A percentile compares a stretch with the other conserved stretches of the same genome.
Conservation (phyloP, 2,329 filamentous ascomycete genomes). For the Claviceps sp. region DNA sequence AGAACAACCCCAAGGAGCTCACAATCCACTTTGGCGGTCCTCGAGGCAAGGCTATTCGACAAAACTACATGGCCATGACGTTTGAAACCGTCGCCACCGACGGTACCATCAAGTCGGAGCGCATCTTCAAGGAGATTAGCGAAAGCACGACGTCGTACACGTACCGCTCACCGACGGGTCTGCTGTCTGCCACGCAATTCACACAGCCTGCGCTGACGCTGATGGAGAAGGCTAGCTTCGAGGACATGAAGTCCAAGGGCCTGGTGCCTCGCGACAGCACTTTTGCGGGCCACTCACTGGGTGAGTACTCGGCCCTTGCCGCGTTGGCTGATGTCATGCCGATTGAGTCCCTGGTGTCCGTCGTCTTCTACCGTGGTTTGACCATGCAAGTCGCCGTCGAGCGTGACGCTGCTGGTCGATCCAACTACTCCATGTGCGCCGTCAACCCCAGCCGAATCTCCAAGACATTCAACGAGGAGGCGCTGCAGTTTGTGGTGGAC, state of each 20-base stretch:
- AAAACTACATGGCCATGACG: slow-evolving; percentile 99
- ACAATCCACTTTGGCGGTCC: slow-evolving; percentile 97
- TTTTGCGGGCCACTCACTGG: slow-evolving; percentile 93
- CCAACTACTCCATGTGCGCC: slow-evolving; percentile 98
- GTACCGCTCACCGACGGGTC: slow-evolving; percentile 85
- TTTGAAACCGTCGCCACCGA: slow-evolving; percentile 95
- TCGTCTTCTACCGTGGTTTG: slow-evolving; percentile 96
- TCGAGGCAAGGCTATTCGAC: slow-evolving; percentile 89
- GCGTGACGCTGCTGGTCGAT: slow-evolving; percentile 81
- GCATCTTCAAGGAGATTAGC: slow-evolving; percentile 96
- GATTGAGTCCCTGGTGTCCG: slow-evolving; percentile 95
- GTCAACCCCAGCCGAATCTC: slow-evolving; percentile 97
- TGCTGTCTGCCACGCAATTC: slow-evolving; percentile 95
- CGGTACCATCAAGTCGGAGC: slow-evolving; percentile 91
- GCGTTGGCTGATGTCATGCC: slow-evolving; percentile 97
- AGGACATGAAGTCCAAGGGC: slow-evolving; percentile 97
- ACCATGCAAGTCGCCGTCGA: slow-evolving; percentile 99
- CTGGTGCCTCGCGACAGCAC: slow-evolving; percentile 92
- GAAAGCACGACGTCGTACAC: slow-evolving; percentile 93
- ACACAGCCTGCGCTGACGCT: slow-evolving; percentile 93
- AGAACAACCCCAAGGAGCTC: slow-evolving; percentile 98
- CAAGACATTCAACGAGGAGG: slow-evolving; percentile 97
- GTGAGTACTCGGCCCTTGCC: slow-evolving; percentile 94
- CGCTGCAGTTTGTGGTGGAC: slow-evolving; percentile 90
- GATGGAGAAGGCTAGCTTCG: slow-evolving; percentile 99